Evolutionary conservation across 2,329 filamentous ascomycete species (phyloP), one percentile per base, ranked within the genome.

Genomic region (Cladosporium halotolerans): DNA sequence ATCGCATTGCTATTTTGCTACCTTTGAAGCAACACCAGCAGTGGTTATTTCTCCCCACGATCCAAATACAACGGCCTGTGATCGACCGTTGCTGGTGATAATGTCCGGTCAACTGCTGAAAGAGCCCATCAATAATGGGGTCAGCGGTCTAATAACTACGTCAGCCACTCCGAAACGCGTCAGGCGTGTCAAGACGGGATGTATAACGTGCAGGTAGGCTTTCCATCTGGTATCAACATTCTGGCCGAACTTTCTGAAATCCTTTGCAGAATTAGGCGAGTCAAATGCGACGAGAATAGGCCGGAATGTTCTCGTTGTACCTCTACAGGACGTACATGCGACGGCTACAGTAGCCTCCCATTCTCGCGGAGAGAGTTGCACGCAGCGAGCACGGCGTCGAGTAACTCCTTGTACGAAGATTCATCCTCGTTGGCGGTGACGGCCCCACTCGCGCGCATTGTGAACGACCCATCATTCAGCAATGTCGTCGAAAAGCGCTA

Each of bases 321-420:
- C 43, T 76, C 74, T 52, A 80, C 79, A 2, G 77, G 78, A 5
- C 73, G 79, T 45, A 73, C 70, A 58, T 81, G 79, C 59, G 78
- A 81, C 60, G 79, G 79, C 53, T 81, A 82, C 31, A 52, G 34
- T 10, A 55, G 43, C 9, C 42, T 58, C n/a, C 52, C 55, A 1
- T 57, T 57, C 13, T 53, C 55, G 10, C 47, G 57, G 10, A 43
- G 49, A 28, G 55, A 58, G 11, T 32, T 58, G 3, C 52, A 55
- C 11, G 44, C 44, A 4, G 54, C 55, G 3, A 53, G 40, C 32
- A n/a, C 6, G 4, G 28, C 50, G 9, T 33, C 23, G 8, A 19
- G 9, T 3, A 31, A 11, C 10, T 14, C 23, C n/a, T 13, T 32
- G 14, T 10, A 34, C 2, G 50, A 28, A 13, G 40, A 44, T 4